Conservation (phyloP, 1,139 yeast species). For the Yamadazyma atmosphaerica region DNA sequence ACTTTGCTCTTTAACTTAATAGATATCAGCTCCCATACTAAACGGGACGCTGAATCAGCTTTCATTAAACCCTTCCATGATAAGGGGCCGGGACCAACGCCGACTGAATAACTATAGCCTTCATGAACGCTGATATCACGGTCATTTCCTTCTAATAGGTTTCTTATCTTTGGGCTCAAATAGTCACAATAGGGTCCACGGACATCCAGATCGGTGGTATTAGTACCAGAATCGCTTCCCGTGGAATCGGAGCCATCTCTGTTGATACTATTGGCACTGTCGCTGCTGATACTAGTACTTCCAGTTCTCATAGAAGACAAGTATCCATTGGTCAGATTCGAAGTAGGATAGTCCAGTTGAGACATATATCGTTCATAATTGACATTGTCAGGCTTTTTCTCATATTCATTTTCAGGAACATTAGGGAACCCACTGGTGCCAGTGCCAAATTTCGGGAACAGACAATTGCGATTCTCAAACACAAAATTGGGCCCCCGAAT, state of each 20-base stretch:
- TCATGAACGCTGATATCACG: constrained; percentile 1
- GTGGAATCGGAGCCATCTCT: neutral
- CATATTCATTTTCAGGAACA: neutral
- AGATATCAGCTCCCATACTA: neutral
- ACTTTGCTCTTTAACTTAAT: neutral
- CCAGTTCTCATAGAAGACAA: neutral
- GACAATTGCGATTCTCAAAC: too few relatives aligned
- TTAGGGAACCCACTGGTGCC: neutral
- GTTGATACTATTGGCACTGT: neutral
- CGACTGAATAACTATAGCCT: neutral
- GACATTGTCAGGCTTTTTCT: neutral
- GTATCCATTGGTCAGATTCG: neutral
- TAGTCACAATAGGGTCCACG: neutral
- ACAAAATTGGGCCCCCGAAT: too few relatives aligned
- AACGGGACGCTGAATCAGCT: neutral
- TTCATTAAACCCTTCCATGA: neutral
- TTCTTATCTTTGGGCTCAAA: neutral
- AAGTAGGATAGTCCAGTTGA: neutral
- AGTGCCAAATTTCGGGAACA: neutral
- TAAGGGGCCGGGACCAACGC: neutral
- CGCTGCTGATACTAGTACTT: neutral
- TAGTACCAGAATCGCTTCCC: neutral
- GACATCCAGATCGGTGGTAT: neutral
- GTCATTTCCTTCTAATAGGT: neutral
- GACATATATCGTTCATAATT: neutral